Conservation (phyloP, 768 basidiomycete genomes). For the Tricholoma flavovirens region DNA sequence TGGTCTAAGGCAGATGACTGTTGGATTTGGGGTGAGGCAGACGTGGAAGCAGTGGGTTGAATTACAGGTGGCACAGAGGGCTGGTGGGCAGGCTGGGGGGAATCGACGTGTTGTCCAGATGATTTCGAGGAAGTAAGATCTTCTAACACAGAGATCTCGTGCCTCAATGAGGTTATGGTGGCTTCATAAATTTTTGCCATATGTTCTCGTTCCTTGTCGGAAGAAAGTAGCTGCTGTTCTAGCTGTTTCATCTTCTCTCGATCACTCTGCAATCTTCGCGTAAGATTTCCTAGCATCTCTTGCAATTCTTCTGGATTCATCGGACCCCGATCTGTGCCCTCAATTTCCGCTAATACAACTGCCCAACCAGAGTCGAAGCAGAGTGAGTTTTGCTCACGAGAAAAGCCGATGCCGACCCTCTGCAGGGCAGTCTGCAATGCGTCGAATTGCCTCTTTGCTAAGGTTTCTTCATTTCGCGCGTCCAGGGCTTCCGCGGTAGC, state of each 20-base stretch:
- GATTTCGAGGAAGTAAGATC: slow-evolving; percentile 1
- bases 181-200: slow-evolving; percentile 9
- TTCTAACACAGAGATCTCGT: slow-evolving; percentile 7
- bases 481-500: neutral
- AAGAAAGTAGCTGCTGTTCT: slow-evolving; percentile 3
- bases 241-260: slow-evolving; percentile 13
- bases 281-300: slow-evolving; percentile 10
- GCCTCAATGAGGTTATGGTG: slow-evolving; percentile 5
- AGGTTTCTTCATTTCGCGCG: neutral
- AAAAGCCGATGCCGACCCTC: slow-evolving; percentile 13
- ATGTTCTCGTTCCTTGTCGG: slow-evolving; percentile 8
- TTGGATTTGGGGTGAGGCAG: neutral
- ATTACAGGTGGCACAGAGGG: neutral
- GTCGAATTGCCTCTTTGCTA: slow-evolving; percentile 9
- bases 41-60: neutral
- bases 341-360: slow-evolving; percentile 13
- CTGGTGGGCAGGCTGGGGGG: neutral
- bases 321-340: slow-evolving; percentile 6
- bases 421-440: slow-evolving; percentile 9
- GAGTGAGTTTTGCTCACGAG: slow-evolving; percentile 12
- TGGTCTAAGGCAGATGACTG: neutral
- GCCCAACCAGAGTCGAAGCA: slow-evolving; percentile 14
- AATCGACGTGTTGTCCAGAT: neutral
- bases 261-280: slow-evolving; percentile 9
- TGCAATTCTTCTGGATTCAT: slow-evolving; percentile 12